A percentile compares a stretch with the other conserved stretches of the same genome.
These are phyloP conservation scores for Loxodes magnus DNA, from an alignment of 73 alveolate species.

Conservation along the genomic window DNA sequence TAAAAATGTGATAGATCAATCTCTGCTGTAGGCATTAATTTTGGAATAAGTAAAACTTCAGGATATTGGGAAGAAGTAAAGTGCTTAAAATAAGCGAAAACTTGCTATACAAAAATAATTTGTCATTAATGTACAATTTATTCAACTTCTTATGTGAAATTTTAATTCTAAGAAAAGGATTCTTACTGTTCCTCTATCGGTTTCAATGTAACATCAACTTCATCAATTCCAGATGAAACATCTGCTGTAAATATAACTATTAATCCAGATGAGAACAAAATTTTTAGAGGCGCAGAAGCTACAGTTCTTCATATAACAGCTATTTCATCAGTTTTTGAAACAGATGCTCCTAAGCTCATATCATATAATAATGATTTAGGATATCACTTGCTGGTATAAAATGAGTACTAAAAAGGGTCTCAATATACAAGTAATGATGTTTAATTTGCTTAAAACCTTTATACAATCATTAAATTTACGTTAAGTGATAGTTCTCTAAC, in stretches of 20 bases:
- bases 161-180: not conserved
- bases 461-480: not conserved
- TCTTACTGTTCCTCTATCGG: not conserved
- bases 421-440: not conserved
- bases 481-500: not conserved
- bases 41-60: not conserved
- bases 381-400: not conserved
- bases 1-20: no score
- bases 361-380: not conserved
- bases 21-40: not conserved
- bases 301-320: not conserved
- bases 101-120: not conserved
- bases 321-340: constrained; percentile 1
- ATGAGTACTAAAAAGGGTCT: not conserved
- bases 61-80: not conserved
- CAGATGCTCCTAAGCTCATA: not conserved
- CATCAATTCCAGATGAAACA: constrained; percentile 3
- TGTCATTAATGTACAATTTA: not conserved
- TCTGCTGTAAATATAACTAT: not conserved
- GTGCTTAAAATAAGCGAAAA: not conserved
- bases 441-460: not conserved
- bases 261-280: not conserved
- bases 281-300: not conserved
- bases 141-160: not conserved
- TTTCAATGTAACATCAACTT: not conserved